Base-by-base conservation (phyloP, 768 basidiomycete genomes). In the Hygrocybe punicea region DNA sequence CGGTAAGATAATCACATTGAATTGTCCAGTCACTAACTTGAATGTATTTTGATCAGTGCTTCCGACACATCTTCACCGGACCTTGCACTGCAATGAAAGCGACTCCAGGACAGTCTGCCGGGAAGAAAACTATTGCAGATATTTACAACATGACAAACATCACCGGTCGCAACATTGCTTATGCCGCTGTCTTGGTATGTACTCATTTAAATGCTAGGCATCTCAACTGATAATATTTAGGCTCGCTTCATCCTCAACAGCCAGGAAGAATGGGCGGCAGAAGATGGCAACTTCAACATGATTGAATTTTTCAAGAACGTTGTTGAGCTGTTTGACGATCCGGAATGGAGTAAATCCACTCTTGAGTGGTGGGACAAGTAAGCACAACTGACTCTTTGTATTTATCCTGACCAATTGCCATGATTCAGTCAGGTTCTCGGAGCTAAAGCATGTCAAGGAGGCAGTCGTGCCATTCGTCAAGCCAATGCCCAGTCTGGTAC, bases 31-130 rank as follows among this genome's bases (percentile, higher is more conserved):
- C 23, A 47, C 45, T 47, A 24, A n/a, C n/a, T n/a, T n/a, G n/a
- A n/a, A 47, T 17, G n/a, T 23, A 19, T 25, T 50, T 50, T 50
- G 21, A 13, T 16, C 14, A 50, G 49, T 50, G 49, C 33, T 50
- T 50, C 49, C n/a, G 29, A 16, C 49, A 50, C 29, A 34, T 50
- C 25, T 50, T 50, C 33, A 50, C 49, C 13, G 21, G 29, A 16
- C 49, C 49, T 35, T 24, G 49, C n/a, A 50, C 49, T 13, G 49
- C 49, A 25, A 50, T 50, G 49, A 50, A 50, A 25, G 10, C 29
- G 33, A 50, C 49, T 16, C 49, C 24, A 9, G 49, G 49, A 35
- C 49, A 19, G 10, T 19, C 49, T 19, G 49, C 49, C 16, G 49
- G 49, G 29, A 50, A 50, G 49, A 50, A 50, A 34, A 16, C 29